Base-by-base conservation (phyloP, 768 basidiomycete species). In the Lactarius psammicola region DNA sequence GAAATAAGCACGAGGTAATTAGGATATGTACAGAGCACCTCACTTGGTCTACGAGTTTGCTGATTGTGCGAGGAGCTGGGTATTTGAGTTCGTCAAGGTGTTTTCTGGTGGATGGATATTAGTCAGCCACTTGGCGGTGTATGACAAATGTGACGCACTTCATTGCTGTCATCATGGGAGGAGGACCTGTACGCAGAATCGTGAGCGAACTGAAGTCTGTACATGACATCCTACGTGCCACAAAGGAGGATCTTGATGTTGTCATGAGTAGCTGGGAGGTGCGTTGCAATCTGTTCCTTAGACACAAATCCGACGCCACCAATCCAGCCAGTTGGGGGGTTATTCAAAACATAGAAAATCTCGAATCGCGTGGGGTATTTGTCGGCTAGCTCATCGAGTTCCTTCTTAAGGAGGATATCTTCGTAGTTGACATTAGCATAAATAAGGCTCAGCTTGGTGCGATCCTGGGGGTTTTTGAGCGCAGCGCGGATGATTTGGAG, bases 401-500 rank as follows among this genome's bases (percentile, higher is more conserved):
- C 94, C 65, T 85, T 82, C 73, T 86, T 90, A 71, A 98, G 83
- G 46, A 99, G 86, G 73, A 99, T 98, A 74, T 99, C 97, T 63
- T 95, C 91, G 64, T 81, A 74, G 77, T 88, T 90, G 69, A 98
- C 95, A 78, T 99, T 99, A 71, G 97, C 97, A 78, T 98, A 98
- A 74, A 99, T 92, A 73, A 99, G 85, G 70, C 83, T 85, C 73
- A 98, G 77, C 70, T 82, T 85, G 46, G 96, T 98, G 68, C 74
- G 80, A 82, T 99, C 97, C 53, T 78, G 75, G n/a, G 92, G 87
- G 76, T 95, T 94, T 77, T 90, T 89, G 75, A 98, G 84, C 15
- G 88, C 86, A n/a, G 95, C 92, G 68, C 91, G 89, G 78, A 98
- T 90, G 81, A 99, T 92, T 75, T 99, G 96, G 72, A 97, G 88